A percentile compares a stretch with the other conserved stretches of the same genome.
phyloP scores from a whole-genome alignment of 352 stramenopile species.

The Phytopythium chamaehyphon region DNA sequence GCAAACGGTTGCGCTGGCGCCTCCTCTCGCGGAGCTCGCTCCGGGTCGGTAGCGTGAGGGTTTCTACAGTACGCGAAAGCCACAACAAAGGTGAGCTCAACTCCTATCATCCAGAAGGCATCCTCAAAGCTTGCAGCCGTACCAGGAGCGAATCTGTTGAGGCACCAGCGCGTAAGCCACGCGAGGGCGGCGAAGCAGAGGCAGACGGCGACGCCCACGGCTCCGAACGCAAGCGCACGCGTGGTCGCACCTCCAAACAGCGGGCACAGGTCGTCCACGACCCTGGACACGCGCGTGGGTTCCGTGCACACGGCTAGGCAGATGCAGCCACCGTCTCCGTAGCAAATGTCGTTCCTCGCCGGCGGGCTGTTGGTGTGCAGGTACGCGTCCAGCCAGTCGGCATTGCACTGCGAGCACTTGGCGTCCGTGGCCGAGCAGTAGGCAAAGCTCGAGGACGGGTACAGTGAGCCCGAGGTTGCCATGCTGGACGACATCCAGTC shows the following conservation, averaged over 20 bases:
- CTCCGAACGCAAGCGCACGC: conserved; percentile 22
- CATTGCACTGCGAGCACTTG: conserved; percentile 18
- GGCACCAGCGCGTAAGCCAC: background rate
- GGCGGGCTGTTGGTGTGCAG: background rate
- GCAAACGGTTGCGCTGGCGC: background rate
- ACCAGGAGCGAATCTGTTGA: conserved; percentile 3
- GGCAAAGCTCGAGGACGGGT: conserved; percentile 20
- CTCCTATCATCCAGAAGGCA: no score
- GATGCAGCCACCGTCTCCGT: conserved; percentile 32
- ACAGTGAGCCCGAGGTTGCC: conserved; percentile 8
- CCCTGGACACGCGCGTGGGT: conserved; percentile 15
- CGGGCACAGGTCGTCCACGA: conserved; percentile 25
- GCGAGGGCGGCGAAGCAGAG: conserved; percentile 3
- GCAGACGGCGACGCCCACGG: conserved; percentile 8
- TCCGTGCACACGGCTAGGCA: conserved; percentile 34
- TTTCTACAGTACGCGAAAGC: no score
- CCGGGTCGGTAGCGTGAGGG: conserved; percentile 1
- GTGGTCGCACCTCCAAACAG: conserved; percentile 9
- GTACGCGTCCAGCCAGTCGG: conserved; percentile 20
- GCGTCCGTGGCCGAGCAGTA: conserved; percentile 38
- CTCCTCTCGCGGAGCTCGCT: background rate
- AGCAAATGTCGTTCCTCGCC: conserved; percentile 12
- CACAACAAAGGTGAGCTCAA: no score
- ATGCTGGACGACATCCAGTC: conserved; percentile 1
- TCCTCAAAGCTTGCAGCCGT: no score